These are phyloP conservation scores for Rhodotorula babjevae DNA, from an alignment of 768 basidiomycete genomes.

Conservation along the genomic window DNA sequence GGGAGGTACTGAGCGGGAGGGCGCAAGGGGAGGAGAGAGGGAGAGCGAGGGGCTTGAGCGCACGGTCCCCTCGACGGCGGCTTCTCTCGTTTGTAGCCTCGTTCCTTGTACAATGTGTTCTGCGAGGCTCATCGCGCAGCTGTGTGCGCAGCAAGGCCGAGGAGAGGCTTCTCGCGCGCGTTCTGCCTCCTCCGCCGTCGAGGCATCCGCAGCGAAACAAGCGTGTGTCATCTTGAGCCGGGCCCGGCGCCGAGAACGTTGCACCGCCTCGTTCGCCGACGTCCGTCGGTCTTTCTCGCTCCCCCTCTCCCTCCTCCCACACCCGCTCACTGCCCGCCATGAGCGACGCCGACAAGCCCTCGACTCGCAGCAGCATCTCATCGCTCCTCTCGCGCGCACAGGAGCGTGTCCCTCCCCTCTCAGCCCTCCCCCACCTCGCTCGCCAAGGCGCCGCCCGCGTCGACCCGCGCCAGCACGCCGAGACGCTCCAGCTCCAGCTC, in stretches of 20 bases:
- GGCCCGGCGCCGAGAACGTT: not conserved
- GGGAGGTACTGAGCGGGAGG: slow-evolving; percentile 5
- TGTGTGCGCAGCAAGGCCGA: too few species aligned
- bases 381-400: not conserved
- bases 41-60: too few species aligned
- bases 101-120: too few species aligned
- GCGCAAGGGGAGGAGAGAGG: not conserved
- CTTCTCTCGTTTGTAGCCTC: too few species aligned
- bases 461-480: slow-evolving; percentile 3
- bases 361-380: not conserved
- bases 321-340: not conserved
- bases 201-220: too few species aligned
- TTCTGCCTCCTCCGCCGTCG: too few species aligned
- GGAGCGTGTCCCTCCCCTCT: not conserved
- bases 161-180: too few species aligned
- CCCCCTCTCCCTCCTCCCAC: not conserved
- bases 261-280: not conserved
- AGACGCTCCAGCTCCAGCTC: slow-evolving; percentile 36
- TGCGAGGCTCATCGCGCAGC: too few species aligned
- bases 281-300: not conserved
- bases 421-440: not conserved
- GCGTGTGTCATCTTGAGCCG: too few species aligned
- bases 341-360: not conserved
- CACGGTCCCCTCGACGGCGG: too few species aligned
- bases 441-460: not conserved